A percentile compares a stretch with the other conserved stretches of the same genome.
These are phyloP conservation scores for Trichoderma breve DNA, from an alignment of 2,329 filamentous ascomycete genomes.

Conservation along the genomic window DNA sequence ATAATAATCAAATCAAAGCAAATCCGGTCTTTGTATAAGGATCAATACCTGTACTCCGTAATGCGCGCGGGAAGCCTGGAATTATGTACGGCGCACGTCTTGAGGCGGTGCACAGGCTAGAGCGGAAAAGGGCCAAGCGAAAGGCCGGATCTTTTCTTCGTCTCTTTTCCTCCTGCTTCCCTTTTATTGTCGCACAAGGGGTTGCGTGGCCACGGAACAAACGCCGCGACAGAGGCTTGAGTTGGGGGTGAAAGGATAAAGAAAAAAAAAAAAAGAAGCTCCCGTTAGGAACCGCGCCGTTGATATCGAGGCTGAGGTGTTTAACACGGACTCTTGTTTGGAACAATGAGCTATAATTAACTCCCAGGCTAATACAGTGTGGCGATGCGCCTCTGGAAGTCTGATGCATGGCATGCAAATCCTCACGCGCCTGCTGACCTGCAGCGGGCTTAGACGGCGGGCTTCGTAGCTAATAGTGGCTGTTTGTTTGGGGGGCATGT, in stretches of 20 bases:
- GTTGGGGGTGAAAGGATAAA: not conserved
- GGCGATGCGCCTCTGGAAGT: slow-evolving; percentile 5
- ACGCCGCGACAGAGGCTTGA: not conserved
- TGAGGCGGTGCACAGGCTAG: slow-evolving; percentile 14
- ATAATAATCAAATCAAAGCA: not conserved
- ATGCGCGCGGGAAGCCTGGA: slow-evolving; percentile 13
- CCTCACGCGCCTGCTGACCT: not conserved
- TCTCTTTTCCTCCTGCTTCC: not conserved
- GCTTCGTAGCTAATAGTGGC: not conserved
- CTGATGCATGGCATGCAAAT: not conserved
- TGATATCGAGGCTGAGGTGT: slow-evolving; percentile 12
- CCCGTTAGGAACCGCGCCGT: not conserved
- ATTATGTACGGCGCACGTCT: slow-evolving; percentile 11
- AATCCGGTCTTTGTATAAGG: not conserved
- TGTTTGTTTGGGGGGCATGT: not conserved
- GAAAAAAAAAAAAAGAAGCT: not conserved
- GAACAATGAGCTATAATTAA: slow-evolving; percentile 16
- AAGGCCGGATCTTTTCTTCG: not conserved
- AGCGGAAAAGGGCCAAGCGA: slow-evolving; percentile 9
- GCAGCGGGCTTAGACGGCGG: not conserved
- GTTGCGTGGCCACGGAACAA: not conserved
- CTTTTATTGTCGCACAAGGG: not conserved
- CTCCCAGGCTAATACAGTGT: slow-evolving; percentile 11
- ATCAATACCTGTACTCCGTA: not conserved
- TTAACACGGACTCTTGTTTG: slow-evolving; percentile 3